A percentile compares a stretch with the other conserved stretches of the same genome.
phyloP scores from a whole-genome alignment of 2,329 filamentous ascomycete species.

The Dactylella cylindrospora region DNA sequence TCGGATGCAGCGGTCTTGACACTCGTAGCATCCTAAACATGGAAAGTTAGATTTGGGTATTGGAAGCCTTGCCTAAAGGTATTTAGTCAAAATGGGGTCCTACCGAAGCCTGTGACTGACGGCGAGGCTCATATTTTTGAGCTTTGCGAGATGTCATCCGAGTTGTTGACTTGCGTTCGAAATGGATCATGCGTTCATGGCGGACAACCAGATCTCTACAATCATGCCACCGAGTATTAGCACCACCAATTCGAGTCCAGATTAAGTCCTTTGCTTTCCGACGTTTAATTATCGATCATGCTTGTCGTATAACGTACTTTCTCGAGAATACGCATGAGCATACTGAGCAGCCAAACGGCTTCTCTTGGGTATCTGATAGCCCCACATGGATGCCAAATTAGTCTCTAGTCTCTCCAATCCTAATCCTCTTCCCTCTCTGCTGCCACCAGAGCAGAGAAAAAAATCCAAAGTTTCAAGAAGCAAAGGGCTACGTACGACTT shows the following conservation, averaged over 20 bases:
- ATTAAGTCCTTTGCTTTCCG: constrained; percentile 12
- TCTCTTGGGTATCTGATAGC: constrained; percentile 42
- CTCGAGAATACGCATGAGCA: constrained; percentile 44
- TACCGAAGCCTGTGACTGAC: constrained; percentile 42
- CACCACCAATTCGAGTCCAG: background rate
- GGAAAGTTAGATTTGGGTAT: too few species aligned
- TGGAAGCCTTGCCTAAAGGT: too few species aligned
- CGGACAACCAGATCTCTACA: constrained; percentile 41
- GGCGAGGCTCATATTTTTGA: constrained; percentile 42
- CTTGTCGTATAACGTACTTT: constrained; percentile 19
- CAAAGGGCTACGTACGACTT: constrained; percentile 27
- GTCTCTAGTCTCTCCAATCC: constrained; percentile 6
- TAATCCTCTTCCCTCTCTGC: background rate
- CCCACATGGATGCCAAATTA: constrained; percentile 8
- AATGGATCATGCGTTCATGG: constrained; percentile 43
- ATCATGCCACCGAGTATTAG: constrained; percentile 3
- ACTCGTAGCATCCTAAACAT: constrained; percentile 27
- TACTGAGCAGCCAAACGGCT: constrained; percentile 42
- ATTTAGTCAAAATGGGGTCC: too few species aligned
- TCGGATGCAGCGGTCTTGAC: constrained; percentile 20
- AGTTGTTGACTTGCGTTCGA: constrained; percentile 40
- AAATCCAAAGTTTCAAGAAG: background rate
- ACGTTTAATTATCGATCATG: background rate
- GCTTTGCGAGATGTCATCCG: constrained; percentile 42
- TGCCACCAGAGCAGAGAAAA: background rate